Evolutionary conservation across 1,284 basidiomycete species (phyloP).

Genomic region (Leccinum pseudoinsigne): DNA sequence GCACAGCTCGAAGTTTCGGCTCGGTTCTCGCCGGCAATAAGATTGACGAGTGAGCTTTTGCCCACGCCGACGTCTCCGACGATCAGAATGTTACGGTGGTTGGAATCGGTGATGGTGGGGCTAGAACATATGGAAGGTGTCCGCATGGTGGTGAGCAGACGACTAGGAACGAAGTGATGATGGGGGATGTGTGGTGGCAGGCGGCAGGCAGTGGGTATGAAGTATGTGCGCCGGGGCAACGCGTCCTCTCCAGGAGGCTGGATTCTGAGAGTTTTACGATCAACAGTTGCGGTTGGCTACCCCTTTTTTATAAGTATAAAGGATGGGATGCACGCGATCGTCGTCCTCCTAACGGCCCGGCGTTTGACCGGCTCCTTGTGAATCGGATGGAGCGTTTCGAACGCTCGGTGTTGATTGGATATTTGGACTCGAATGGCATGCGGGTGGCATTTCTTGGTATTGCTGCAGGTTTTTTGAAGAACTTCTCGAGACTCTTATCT

Average conservation of each 20-base stretch:
- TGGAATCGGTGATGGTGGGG: constrained; percentile 13
- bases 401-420: background rate
- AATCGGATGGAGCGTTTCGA: constrained; percentile 1
- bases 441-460: too few species aligned
- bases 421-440: too few species aligned
- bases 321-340: constrained; percentile 2
- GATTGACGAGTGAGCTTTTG: constrained; percentile 34
- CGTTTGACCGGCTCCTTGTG: constrained; percentile 9
- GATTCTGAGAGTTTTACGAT: constrained; percentile 1
- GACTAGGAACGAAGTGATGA: constrained; percentile 4
- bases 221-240: background rate
- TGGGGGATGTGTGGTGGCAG: constrained; percentile 1
- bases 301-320: constrained; percentile 20
- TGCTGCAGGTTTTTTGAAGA: too few species aligned
- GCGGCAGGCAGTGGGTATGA: background rate
- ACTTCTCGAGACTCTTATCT: too few species aligned
- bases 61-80: constrained; percentile 33
- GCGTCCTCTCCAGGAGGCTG: constrained; percentile 5
- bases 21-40: constrained; percentile 23
- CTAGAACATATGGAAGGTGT: constrained; percentile 19
- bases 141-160: constrained; percentile 16
- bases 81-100: constrained; percentile 28
- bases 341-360: constrained; percentile 7
- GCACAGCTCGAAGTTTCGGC: constrained; percentile 27
- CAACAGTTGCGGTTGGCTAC: background rate